Base-by-base conservation (phyloP, 1,139 yeast genomes). In the Spathaspora sp. region DNA sequence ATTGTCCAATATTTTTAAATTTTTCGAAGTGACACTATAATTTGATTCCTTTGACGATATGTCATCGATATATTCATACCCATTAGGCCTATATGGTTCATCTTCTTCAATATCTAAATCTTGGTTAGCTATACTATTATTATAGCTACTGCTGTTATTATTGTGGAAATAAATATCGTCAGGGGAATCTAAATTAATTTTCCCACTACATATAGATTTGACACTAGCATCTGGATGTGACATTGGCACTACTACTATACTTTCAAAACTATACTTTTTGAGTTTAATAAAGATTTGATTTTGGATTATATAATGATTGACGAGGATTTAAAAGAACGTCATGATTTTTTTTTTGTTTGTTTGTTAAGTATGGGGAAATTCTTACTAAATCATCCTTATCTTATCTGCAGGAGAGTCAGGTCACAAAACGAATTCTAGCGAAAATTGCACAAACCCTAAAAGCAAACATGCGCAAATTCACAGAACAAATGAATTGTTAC, bases 221-320 rank as follows among this genome's bases (percentile, higher is more conserved):
- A 72, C 64, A 50, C 76, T 70, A 29, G 76, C 77, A 16, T 70
- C 73, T n/a, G 77, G 74, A 49, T 72, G 74, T 29, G 76, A 62
- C 77, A 72, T 72, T 4, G 13, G 15, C 13, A 11, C 17, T 29
- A 8, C 33, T 27, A 25, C 10, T 27, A 11, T n/a, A 10, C 33
- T 13, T 11, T 11, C 15, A 11, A 27, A n/a, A 10, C 15, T 29
- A 34, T 10, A n/a, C 11, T 10, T 24, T 34, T 16, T 7, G 7
- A 9, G 13, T 34, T 10, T 9, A n/a, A n/a, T n/a, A n/a, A n/a
- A n/a, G n/a, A n/a, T n/a, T n/a, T n/a, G n/a, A n/a, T n/a, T n/a
- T n/a, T n/a, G n/a, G n/a, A n/a, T n/a, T n/a, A n/a, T n/a, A 27
- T 10, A 11, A 3, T 27, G 2, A 27, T n/a, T 25, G 27, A 27